Percentiles rank a stretch among this genome's conserved stretches.
Evolutionary conservation across 1,284 basidiomycete species (phyloP).

Genomic region (Cutaneotrichosporon sp.): DNA sequence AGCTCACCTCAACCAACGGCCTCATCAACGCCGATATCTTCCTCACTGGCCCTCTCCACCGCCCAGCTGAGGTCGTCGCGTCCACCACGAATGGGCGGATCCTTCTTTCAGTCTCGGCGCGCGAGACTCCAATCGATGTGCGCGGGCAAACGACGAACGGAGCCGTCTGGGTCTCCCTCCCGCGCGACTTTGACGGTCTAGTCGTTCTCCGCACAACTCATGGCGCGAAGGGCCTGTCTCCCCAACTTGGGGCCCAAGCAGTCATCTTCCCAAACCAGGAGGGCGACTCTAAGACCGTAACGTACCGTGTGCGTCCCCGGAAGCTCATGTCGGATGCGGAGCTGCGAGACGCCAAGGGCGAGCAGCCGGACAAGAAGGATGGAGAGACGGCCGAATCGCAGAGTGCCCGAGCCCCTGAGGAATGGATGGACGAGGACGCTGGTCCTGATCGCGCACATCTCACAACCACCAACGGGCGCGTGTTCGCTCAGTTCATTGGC

Average conservation of each 20-base stretch:
- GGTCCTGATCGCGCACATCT: background rate
- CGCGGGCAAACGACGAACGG: background rate
- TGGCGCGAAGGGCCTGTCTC: background rate
- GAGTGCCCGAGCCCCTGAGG: too few species aligned
- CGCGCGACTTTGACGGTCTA: constrained; percentile 7
- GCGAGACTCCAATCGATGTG: background rate
- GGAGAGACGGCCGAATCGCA: background rate
- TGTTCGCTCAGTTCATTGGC: background rate
- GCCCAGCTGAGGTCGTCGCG: background rate
- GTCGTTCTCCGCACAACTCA: background rate
- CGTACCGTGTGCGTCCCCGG: background rate
- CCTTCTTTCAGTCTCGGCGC: background rate
- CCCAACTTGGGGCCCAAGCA: background rate
- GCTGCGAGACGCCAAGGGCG: background rate
- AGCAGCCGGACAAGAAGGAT: background rate
- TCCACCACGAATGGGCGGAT: constrained; percentile 1
- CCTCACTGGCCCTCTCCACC: background rate
- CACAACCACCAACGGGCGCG: background rate
- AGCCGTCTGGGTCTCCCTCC: background rate
- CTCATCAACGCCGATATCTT: background rate
- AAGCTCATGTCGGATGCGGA: too few species aligned
- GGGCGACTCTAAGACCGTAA: background rate
- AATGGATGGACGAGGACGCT: background rate
- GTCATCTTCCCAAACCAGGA: background rate
- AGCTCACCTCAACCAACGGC: constrained; percentile 2